A percentile compares a stretch with the other conserved stretches of the same genome.
These are phyloP conservation scores for Zalaria obscura DNA, from an alignment of 2,329 filamentous ascomycete genomes.

Conservation along the genomic window DNA sequence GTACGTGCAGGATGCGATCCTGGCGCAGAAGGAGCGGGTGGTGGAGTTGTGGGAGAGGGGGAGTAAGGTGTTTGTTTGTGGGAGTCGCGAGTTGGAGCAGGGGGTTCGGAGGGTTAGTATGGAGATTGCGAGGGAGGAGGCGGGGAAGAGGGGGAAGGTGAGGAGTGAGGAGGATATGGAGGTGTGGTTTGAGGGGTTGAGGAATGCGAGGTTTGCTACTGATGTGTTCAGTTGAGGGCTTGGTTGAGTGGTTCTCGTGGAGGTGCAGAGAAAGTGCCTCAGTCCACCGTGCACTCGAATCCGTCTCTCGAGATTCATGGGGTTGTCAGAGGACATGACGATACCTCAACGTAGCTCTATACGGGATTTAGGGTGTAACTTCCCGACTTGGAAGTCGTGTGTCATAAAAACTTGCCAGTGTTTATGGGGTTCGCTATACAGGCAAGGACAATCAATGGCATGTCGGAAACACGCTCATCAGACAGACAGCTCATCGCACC, in stretches of 20 bases:
- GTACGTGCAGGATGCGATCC: constrained; percentile 40
- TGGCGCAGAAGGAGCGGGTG: constrained; percentile 31
- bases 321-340: too few relatives aligned
- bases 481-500: too few relatives aligned
- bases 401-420: too few relatives aligned
- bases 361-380: too few relatives aligned
- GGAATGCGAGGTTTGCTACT: constrained; percentile 7
- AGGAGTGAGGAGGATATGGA: constrained; percentile 14
- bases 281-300: neutral
- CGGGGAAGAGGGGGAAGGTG: constrained; percentile 17
- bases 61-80: constrained; percentile 51
- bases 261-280: neutral
- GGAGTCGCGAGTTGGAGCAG: constrained; percentile 34
- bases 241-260: constrained; percentile 3
- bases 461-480: too few relatives aligned
- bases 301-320: too few relatives aligned
- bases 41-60: constrained; percentile 31
- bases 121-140: constrained; percentile 27
- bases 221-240: neutral
- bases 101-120: constrained; percentile 27
- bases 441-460: too few relatives aligned
- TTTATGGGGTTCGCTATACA: too few relatives aligned
- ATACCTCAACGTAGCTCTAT: too few relatives aligned
- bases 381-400: too few relatives aligned
- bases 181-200: constrained; percentile 13